A percentile compares a stretch with the other conserved stretches of the same genome.
These are phyloP conservation scores for Iberis amara DNA, from an alignment of 441 rosid genomes.

Conservation along the genomic window DNA sequence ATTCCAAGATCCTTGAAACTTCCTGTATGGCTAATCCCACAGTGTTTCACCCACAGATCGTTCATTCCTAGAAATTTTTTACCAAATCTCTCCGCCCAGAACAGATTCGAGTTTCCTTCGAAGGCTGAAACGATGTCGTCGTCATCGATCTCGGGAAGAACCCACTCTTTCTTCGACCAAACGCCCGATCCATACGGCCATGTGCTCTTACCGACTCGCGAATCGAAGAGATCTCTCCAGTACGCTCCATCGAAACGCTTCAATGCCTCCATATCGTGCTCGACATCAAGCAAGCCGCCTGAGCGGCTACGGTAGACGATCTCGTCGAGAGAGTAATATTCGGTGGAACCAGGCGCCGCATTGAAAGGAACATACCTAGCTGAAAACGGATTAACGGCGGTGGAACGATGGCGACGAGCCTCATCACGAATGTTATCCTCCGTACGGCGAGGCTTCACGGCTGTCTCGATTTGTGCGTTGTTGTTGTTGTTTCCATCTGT, in stretches of 20 bases:
- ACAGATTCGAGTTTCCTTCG: constrained; percentile 64
- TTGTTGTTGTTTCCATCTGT: constrained; percentile 23
- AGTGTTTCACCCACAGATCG: constrained; percentile 72
- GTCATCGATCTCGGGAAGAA: constrained; percentile 57
- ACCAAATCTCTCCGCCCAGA: constrained; percentile 71
- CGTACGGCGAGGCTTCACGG: constrained; percentile 37
- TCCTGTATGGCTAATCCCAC: constrained; percentile 67
- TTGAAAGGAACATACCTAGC: constrained; percentile 63
- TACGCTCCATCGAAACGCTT: constrained; percentile 49
- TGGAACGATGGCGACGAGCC: constrained; percentile 46
- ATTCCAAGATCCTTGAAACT: constrained; percentile 72
- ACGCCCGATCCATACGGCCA: constrained; percentile 77
- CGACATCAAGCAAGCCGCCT: constrained; percentile 59
- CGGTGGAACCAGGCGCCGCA: constrained; percentile 38
- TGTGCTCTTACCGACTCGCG: constrained; percentile 58
- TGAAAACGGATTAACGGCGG: constrained; percentile 36
- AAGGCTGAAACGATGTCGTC: constrained; percentile 70
- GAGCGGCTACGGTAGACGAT: constrained; percentile 64
- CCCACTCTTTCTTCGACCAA: constrained; percentile 78
- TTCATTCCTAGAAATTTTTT: constrained; percentile 53
- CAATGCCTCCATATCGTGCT: constrained; percentile 58
- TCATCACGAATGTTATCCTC: constrained; percentile 52
- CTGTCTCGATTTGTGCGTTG: constrained; percentile 18
- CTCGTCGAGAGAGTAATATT: constrained; percentile 62
- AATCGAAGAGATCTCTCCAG: constrained; percentile 63